Base-by-base conservation (phyloP, 164 flowering plant species). In the Sextonia rubra region DNA sequence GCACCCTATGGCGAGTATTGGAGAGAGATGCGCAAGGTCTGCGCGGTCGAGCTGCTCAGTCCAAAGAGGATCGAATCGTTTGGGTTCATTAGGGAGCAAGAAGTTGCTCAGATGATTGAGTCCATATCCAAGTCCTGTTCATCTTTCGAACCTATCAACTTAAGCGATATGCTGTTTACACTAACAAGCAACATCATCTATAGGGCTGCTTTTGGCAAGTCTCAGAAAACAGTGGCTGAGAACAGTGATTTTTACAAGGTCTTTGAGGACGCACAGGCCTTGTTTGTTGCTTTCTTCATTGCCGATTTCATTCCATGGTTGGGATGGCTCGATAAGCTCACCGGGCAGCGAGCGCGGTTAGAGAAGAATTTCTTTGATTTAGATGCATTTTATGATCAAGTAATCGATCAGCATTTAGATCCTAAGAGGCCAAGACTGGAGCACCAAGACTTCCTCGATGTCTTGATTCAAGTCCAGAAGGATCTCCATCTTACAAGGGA, bases 11-110 rank as follows among this genome's bases (percentile, higher is more conserved):
- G 60, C 14, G 75, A 60, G 9, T 71, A 81, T 26, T 81, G 83
- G 83, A 74, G 76, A 25, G 77, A 81, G 69, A 68, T 73, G 48
- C 71, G 83, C n/a, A 81, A 74, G 71, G 23, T 75, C 12, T 64
- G 71, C 32, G 61, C 66, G 12, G 2, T 64, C 30, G 70, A 79
- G 27, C 73, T 79, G 17, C 62, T 78, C 14, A 62, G 58, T 63
- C 15, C 66, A 12, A 77, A 74, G 68, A 67, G 74, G 52, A 77
- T 78, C 23, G n/a, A 64, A 29, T 68, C 80, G 1, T 78, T 32
- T 65, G 20, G 70, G 12, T 23, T 29, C 2, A 8, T 75, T 2
- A 62, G 75, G 12, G 67, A 71, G 48, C 66, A 74, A 2, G 80
- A 78, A 67, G 66, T 75, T 20, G 24, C 64, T 6, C 66, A n/a